These are phyloP conservation scores for Thalassiosira livingstoniorum DNA, from an alignment of 352 stramenopile genomes.

Conservation along the genomic window DNA sequence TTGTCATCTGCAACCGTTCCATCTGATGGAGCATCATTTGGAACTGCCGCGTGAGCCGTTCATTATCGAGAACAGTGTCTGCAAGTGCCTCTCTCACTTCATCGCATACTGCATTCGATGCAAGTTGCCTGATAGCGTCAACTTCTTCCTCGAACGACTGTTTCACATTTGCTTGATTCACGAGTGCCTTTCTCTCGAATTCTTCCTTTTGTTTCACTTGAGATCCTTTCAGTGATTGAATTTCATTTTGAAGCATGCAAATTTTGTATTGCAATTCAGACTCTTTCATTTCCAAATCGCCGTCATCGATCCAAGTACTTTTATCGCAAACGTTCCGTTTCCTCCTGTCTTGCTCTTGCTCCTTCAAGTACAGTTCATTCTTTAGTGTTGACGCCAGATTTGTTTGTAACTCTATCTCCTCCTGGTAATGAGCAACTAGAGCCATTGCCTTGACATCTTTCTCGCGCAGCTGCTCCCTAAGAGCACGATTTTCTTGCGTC, in stretches of 20 bases:
- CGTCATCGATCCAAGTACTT: constrained; percentile 45
- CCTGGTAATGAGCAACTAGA: constrained; percentile 42
- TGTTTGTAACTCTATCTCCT: constrained; percentile 42
- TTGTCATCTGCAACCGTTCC: constrained; percentile 38
- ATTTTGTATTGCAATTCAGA: constrained; percentile 35
- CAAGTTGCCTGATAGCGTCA: constrained; percentile 26
- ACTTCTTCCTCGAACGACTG: constrained; percentile 44
- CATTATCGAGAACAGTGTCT: constrained; percentile 41
- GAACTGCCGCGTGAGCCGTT: constrained; percentile 41
- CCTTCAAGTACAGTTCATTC: constrained; percentile 27
- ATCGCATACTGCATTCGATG: constrained; percentile 34
- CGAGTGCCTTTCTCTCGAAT: constrained; percentile 39
- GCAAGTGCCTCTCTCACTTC: constrained; percentile 43
- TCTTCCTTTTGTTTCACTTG: constrained; percentile 21
- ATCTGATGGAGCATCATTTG: constrained; percentile 38
- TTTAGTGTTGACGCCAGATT: constrained; percentile 16
- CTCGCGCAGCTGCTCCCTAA: constrained; percentile 32
- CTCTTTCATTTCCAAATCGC: constrained; percentile 42
- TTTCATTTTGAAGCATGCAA: constrained; percentile 54
- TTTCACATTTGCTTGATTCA: constrained; percentile 49
- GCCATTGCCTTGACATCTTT: constrained; percentile 46
- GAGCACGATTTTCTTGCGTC: constrained; percentile 27
- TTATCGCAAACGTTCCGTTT: constrained; percentile 35
- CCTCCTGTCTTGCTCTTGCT: constrained; percentile 22
- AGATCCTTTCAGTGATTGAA: constrained; percentile 41